Base-by-base conservation (phyloP, 2,329 filamentous ascomycete species). In the Colletotrichum salicis region DNA sequence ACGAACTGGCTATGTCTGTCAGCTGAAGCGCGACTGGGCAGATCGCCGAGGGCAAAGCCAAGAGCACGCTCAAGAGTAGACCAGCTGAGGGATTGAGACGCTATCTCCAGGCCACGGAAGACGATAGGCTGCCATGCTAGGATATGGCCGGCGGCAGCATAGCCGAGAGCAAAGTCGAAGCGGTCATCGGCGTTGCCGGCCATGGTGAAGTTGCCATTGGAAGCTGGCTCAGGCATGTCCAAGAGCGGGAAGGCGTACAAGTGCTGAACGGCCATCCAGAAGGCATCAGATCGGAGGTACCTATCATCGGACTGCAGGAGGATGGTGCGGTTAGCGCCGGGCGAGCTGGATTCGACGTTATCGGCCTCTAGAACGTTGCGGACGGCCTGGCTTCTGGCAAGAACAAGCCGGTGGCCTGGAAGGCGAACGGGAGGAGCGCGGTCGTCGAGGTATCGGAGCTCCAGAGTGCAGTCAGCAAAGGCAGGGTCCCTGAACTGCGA, bases 121-220 rank as follows among this genome's bases (percentile, higher is more conserved):
- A 87, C 82, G 31, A 93, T 85, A 29, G 86, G 84, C 2, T 82
- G 83, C 77, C 91, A 86, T 52, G 84, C 83, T 19, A 94, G 82
- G 51, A 89, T 82, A 61, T 88, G 84, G 0, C 91, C 92, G 5
- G 90, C 88, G 31, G 91, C 90, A 57, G 90, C 87, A 76, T 93
- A 92, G 29, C 89, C 89, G 24, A 94, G 80, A n/a, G 87, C 87
- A 73, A 89, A 88, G 37, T 86, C 82, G 70, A 90, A 85, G 24
- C 84, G 84, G 8, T 87, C 85, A 27, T 77, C 75, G 56, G 80
- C 74, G 61, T 82, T 79, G 27, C 84, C 81, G 65, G 84, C 80
- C 76, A 84, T 76, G 0, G 79, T 77, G 35, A 83, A 75, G n/a
- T 69, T 66, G 13, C 66, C 71, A 2, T 81, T 78, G 27, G 81